A percentile compares a stretch with the other conserved stretches of the same genome.
Evolutionary conservation across 1,284 basidiomycete species (phyloP).

Genomic region (Ustilago esculenta): DNA sequence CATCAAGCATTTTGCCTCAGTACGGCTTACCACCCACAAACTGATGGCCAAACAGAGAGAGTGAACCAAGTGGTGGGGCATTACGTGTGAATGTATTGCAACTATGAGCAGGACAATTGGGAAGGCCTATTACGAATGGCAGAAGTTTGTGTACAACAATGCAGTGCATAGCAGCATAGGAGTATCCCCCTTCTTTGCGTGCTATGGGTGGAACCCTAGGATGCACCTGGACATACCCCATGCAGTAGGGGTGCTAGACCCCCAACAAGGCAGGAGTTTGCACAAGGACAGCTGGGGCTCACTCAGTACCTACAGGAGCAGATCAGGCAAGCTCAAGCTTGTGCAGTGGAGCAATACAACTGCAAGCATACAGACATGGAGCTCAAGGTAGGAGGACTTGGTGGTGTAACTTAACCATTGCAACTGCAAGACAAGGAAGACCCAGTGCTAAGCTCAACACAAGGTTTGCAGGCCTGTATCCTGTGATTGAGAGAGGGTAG

Average conservation of each 20-base stretch:
- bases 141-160: slow-evolving; percentile 6
- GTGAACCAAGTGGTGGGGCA: slow-evolving; percentile 69
- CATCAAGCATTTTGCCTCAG: slow-evolving; percentile 55
- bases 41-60: slow-evolving; percentile 70
- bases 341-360: too few species aligned
- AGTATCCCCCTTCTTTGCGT: slow-evolving; percentile 1
- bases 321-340: too few species aligned
- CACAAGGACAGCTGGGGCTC: too few species aligned
- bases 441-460: too few species aligned
- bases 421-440: too few species aligned
- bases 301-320: too few species aligned
- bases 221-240: background rate
- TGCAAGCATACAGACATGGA: too few species aligned
- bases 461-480: too few species aligned
- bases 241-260: background rate
- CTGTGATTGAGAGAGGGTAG: too few species aligned
- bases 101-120: slow-evolving; percentile 34
- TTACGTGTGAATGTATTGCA: slow-evolving; percentile 52
- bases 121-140: background rate
- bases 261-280: background rate
- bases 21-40: slow-evolving; percentile 66
- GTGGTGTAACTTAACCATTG: too few species aligned
- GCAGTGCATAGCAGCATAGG: slow-evolving; percentile 3
- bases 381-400: too few species aligned
- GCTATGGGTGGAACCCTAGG: slow-evolving; percentile 1